phyloP scores from a whole-genome alignment of 371 early-diverging fungal species.

The Quaeritorhiza haematococci region DNA sequence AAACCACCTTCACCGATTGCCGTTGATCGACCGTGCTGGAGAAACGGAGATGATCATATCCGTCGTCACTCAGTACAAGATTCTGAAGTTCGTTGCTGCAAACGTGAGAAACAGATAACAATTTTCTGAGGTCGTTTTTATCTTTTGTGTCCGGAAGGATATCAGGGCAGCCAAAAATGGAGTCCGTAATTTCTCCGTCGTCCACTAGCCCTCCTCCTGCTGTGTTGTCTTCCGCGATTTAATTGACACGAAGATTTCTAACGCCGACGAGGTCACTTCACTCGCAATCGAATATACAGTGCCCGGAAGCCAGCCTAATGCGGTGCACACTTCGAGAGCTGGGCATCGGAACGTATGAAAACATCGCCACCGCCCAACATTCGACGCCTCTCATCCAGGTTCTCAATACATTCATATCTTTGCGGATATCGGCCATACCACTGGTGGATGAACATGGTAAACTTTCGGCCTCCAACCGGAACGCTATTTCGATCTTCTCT shows the following conservation, averaged over 20 bases:
- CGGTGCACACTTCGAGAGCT: constrained; percentile 32
- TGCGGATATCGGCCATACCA: constrained; percentile 85
- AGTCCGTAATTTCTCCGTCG: no score
- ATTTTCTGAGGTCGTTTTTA: no score
- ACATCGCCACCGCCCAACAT: constrained; percentile 59
- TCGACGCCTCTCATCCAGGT: constrained; percentile 77
- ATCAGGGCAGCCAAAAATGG: no score
- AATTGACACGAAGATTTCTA: neutral
- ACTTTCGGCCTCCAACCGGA: neutral
- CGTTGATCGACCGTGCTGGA: constrained; percentile 76
- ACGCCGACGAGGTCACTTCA: neutral
- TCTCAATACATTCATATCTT: constrained; percentile 80
- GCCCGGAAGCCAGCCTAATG: neutral
- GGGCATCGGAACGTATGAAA: constrained; percentile 78
- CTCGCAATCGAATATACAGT: neutral
- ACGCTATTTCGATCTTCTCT: constrained; percentile 7
- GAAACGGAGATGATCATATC: constrained; percentile 83
- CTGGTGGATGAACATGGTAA: constrained; percentile 81
- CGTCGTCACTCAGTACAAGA: constrained; percentile 85
- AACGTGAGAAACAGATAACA: constrained; percentile 54
- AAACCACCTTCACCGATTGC: constrained; percentile 76
- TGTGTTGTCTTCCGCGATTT: neutral
- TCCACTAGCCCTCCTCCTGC: no score
- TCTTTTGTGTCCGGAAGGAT: no score
- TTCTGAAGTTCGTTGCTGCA: constrained; percentile 83